Base-by-base conservation (phyloP, 495 filamentous ascomycete genomes). In the Daldinia childiae region DNA sequence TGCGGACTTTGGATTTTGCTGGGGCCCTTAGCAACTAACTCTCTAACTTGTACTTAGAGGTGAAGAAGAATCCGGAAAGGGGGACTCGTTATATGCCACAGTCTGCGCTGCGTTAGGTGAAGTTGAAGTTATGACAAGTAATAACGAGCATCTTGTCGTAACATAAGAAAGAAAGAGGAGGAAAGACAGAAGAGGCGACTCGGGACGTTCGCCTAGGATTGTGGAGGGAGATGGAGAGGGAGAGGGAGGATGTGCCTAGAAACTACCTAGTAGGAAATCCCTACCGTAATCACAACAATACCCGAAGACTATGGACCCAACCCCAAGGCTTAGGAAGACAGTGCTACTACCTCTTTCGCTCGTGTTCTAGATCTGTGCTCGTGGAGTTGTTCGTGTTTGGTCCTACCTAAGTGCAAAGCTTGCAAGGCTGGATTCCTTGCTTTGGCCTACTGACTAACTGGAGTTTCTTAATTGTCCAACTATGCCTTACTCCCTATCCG, bases 221-320 rank as follows among this genome's bases (percentile, higher is more conserved):
- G 32, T 8, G 19, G 1, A 24, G 43, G 43, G n/a, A n/a, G n/a
- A n/a, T n/a, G n/a, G 17, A 9, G 7, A 45, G 6, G 41, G 43
- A 12, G 41, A 14, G 38, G 56, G 41, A 56, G 50, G 62, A 62
- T 67, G 69, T 64, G 69, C 14, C 58, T 67, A 67, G 58, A 66
- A 72, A 61, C 30, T 71, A 67, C 41, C 57, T 66, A 57, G 63
- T 72, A 72, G 69, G 69, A 59, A 72, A 72, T 62, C 63, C 68
- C 63, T 72, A 67, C 69, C 63, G 59, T 72, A 72, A 72, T 72
- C 63, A 67, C 64, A 71, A 66, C 58, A 72, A 72, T 58, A 66
- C 52, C 34, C 58, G 58, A 72, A 67, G 56, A 71, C 52, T 34
- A 45, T 56, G 14, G 14, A 45, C 52, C 34, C 27, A 34, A 38